phyloP scores from a whole-genome alignment of 495 filamentous ascomycete genomes.

The Lophiotrema nucula region DNA sequence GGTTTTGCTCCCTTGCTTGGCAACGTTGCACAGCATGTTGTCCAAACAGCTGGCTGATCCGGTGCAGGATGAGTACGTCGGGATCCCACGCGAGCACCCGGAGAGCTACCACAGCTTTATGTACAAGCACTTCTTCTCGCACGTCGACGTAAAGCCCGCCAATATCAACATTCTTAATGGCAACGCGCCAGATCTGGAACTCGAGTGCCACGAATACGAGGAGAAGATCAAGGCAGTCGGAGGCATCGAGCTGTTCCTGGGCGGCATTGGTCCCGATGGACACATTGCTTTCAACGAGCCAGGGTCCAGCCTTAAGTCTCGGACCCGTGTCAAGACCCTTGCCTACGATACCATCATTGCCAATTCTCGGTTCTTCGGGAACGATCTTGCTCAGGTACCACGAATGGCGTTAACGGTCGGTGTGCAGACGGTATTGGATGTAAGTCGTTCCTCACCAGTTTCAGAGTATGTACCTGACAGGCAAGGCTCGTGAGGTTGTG shows the following conservation, averaged over 20 bases:
- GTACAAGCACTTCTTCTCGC: constrained; percentile 87
- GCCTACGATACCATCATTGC: constrained; percentile 84
- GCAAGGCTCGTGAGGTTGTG: constrained; percentile 70
- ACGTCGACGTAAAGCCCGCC: constrained; percentile 74
- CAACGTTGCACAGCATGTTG: constrained; percentile 6
- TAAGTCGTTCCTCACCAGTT: constrained; percentile 25
- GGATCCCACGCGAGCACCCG: constrained; percentile 75
- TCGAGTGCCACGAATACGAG: constrained; percentile 77
- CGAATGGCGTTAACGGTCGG: constrained; percentile 83
- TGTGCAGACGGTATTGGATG: constrained; percentile 80
- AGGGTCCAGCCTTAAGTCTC: constrained; percentile 72
- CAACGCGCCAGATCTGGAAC: constrained; percentile 70
- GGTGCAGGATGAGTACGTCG: constrained; percentile 78
- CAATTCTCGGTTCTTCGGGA: constrained; percentile 79
- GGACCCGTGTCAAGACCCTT: constrained; percentile 81
- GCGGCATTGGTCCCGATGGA: constrained; percentile 80
- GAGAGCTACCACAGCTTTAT: constrained; percentile 88
- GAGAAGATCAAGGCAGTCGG: constrained; percentile 70
- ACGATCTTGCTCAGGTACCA: constrained; percentile 70
- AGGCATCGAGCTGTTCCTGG: constrained; percentile 83
- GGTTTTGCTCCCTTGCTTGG: constrained; percentile 17
- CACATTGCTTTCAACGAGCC: constrained; percentile 92
- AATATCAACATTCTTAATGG: constrained; percentile 88
- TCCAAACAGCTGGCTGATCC: constrained; percentile 2
- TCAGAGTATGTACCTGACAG: neutral